These are phyloP conservation scores for Lachnum nothofagi DNA, from an alignment of 2,329 filamentous ascomycete genomes.

Conservation along the genomic window DNA sequence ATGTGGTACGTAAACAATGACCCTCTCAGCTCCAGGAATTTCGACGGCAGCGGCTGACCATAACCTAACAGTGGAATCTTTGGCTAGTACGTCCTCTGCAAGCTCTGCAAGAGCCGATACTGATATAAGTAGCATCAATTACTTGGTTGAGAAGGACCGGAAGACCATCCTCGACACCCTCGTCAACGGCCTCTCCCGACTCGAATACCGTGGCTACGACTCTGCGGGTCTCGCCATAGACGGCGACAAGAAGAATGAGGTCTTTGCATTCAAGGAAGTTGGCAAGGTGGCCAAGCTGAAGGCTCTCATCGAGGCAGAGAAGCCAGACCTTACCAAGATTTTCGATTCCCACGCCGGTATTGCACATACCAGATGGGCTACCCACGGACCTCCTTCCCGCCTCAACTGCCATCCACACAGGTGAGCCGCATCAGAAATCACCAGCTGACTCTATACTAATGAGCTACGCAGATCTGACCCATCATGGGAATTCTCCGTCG, in stretches of 20 bases:
- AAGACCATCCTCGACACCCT: slow-evolving; percentile 94
- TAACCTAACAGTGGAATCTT: slow-evolving; percentile 12
- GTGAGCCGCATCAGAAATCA: slow-evolving; percentile 46
- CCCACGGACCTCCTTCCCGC: slow-evolving; percentile 89
- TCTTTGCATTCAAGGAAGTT: slow-evolving; percentile 96
- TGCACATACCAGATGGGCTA: slow-evolving; percentile 98
- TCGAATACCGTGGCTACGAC: slow-evolving; percentile 98
- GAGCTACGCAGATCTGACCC: slow-evolving; percentile 68
- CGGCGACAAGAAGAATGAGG: slow-evolving; percentile 98
- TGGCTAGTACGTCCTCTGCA: slow-evolving; percentile 11
- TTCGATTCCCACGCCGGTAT: slow-evolving; percentile 99
- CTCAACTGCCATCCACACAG: slow-evolving; percentile 97
- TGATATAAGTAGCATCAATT: slow-evolving; percentile 51
- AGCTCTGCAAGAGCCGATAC: neutral
- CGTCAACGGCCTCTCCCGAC: slow-evolving; percentile 89
- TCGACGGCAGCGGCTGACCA: slow-evolving; percentile 2
- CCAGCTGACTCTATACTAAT: slow-evolving; percentile 14
- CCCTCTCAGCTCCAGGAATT: slow-evolving; percentile 5
- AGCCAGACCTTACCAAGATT: slow-evolving; percentile 81
- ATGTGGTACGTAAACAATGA: slow-evolving; percentile 15
- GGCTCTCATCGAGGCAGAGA: slow-evolving; percentile 78
- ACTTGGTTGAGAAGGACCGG: slow-evolving; percentile 97
- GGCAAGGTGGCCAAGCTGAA: slow-evolving; percentile 97
- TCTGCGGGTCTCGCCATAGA: slow-evolving; percentile 94
- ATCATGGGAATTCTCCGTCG: slow-evolving; percentile 92